A percentile compares a stretch with the other conserved stretches of the same genome.
Evolutionary conservation across 768 basidiomycete species (phyloP).

Genomic region (Agrocybe chaxingu): DNA sequence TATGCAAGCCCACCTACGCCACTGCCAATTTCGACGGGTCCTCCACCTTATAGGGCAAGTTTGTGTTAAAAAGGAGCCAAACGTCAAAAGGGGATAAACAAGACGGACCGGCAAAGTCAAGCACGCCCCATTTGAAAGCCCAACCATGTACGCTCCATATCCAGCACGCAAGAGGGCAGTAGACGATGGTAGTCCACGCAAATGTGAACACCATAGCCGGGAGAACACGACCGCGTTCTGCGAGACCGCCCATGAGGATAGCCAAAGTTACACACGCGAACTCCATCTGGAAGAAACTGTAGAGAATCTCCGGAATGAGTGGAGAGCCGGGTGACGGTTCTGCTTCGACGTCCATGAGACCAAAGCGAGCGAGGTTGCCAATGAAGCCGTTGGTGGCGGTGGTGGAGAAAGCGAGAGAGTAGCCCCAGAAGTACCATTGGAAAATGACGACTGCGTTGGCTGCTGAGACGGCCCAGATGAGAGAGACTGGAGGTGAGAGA

Average conservation of each 20-base stretch:
- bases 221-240: conserved; percentile 82
- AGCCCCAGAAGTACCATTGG: conserved; percentile 73
- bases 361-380: conserved; percentile 78
- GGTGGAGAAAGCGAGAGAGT: conserved; percentile 80
- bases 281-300: conserved; percentile 86
- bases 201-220: conserved; percentile 82
- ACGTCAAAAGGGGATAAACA: neutral
- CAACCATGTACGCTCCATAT: conserved; percentile 80
- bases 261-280: conserved; percentile 80
- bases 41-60: conserved; percentile 51
- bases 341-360: conserved; percentile 66
- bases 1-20: conserved; percentile 85
- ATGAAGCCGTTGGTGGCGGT: conserved; percentile 74
- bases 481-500: conserved; percentile 39
- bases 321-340: conserved; percentile 77
- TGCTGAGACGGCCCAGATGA: conserved; percentile 75
- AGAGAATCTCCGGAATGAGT: conserved; percentile 78
- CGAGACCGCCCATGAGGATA: conserved; percentile 76
- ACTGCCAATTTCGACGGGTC: conserved; percentile 85
- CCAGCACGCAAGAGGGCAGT: conserved; percentile 87
- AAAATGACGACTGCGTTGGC: conserved; percentile 75
- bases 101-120: conserved; percentile 79
- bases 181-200: conserved; percentile 83
- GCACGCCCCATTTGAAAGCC: conserved; percentile 80
- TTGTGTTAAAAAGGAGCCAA: conserved; percentile 6